Conservation (phyloP, 2,329 filamentous ascomycete species). For the Metarhizium robertsii region DNA sequence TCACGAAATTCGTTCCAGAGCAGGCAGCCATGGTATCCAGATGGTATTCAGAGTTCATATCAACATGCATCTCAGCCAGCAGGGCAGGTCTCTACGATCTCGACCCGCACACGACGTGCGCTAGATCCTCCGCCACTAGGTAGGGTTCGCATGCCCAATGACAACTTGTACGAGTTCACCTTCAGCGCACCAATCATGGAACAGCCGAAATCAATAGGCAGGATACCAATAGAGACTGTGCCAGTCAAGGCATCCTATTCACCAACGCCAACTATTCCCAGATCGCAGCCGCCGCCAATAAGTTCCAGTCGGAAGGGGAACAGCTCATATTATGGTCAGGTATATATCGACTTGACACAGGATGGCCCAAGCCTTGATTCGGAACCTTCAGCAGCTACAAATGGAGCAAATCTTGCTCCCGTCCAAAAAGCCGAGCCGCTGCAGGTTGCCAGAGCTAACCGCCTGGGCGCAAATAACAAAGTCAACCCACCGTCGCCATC, state of each 20-base stretch:
- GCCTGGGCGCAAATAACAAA: not conserved
- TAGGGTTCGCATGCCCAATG: not conserved
- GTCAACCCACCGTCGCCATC: not conserved
- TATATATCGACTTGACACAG: slow-evolving; percentile 1
- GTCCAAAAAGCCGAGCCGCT: not conserved
- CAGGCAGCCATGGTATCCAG: not conserved
- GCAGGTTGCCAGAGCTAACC: not conserved
- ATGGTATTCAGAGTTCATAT: not conserved
- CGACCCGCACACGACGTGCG: not conserved
- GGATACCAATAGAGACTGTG: not conserved
- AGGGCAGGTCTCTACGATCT: not conserved
- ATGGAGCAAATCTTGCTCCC: not conserved
- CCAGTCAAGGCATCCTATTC: not conserved
- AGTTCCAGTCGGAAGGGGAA: not conserved
- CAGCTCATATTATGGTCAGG: not conserved
- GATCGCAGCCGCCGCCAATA: not conserved
- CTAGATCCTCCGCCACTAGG: not conserved
- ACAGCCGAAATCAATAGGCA: not conserved
- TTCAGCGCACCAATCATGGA: not conserved
- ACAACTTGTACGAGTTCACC: not conserved
- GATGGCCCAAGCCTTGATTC: not conserved
- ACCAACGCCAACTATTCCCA: not conserved
- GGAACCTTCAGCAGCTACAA: not conserved
- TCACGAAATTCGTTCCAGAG: not conserved
- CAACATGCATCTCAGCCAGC: not conserved